These are phyloP conservation scores for Paraphaeosphaeria sporulosa DNA, from an alignment of 2,329 filamentous ascomycete species.

Conservation along the genomic window DNA sequence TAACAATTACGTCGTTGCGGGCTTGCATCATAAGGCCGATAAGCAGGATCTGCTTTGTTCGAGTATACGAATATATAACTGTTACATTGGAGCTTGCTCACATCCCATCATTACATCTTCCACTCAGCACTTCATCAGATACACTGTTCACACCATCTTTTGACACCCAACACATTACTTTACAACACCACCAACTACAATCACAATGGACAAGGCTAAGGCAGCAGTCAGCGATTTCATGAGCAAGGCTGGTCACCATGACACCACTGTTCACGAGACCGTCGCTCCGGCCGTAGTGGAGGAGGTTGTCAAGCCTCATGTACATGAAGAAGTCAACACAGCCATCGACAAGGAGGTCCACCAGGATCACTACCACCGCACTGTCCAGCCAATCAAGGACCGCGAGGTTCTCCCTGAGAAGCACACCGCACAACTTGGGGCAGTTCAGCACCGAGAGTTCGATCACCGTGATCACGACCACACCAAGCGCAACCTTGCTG, in stretches of 20 bases:
- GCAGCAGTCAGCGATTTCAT: conserved; percentile 68
- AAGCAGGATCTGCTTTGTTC: background rate
- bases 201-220: conserved; percentile 69
- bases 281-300: conserved; percentile 67
- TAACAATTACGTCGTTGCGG: conserved; percentile 16
- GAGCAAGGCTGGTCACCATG: conserved; percentile 67
- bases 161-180: conserved; percentile 4
- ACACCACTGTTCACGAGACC: conserved; percentile 74
- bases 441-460: conserved; percentile 67
- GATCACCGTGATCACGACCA: conserved; percentile 65
- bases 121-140: conserved; percentile 1
- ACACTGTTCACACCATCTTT: conserved; percentile 4
- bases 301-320: conserved; percentile 66
- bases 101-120: background rate
- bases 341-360: conserved; percentile 74
- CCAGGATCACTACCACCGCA: conserved; percentile 76
- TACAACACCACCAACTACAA: conserved; percentile 13
- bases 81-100: background rate
- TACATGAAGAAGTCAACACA: conserved; percentile 68
- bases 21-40: conserved; percentile 10
- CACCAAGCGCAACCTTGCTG: conserved; percentile 37
- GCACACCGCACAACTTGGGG: conserved; percentile 59
- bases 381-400: conserved; percentile 69
- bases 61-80: background rate
- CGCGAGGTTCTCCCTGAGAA: conserved; percentile 64